Conservation (phyloP, 2,329 filamentous ascomycete species). For the Lasiodiplodia gonubiensis region DNA sequence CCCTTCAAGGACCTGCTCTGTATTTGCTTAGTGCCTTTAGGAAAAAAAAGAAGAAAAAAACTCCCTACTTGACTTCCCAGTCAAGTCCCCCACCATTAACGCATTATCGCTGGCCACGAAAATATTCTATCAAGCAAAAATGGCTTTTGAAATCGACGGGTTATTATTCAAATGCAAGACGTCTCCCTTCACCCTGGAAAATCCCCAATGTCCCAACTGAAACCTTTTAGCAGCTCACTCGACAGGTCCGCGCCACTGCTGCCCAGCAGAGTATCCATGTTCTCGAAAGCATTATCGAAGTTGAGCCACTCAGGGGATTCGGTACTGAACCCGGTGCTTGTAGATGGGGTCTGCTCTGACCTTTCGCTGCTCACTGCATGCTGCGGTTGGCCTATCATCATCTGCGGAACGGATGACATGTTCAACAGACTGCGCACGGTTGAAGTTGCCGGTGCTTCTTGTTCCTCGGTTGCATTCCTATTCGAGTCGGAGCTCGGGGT, state of each 20-base stretch:
- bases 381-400: slow-evolving; percentile 31
- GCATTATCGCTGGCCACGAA: too few relatives aligned
- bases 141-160: too few relatives aligned
- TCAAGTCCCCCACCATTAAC: too few relatives aligned
- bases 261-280: slow-evolving; percentile 46
- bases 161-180: neutral
- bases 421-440: slow-evolving; percentile 14
- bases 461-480: neutral
- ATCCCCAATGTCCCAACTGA: slow-evolving; percentile 40
- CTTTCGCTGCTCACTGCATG: slow-evolving; percentile 47
- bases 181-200: neutral
- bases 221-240: slow-evolving; percentile 42
- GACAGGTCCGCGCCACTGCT: slow-evolving; percentile 42
- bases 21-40: too few relatives aligned
- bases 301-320: slow-evolving; percentile 47
- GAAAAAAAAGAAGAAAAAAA: too few relatives aligned
- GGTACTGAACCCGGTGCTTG: slow-evolving; percentile 36
- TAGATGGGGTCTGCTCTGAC: slow-evolving; percentile 32
- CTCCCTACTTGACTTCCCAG: too few relatives aligned
- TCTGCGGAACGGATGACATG: slow-evolving; percentile 18
- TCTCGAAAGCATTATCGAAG: slow-evolving; percentile 48
- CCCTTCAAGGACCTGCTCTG: too few relatives aligned
- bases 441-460: neutral
- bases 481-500: slow-evolving; percentile 1
- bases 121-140: too few relatives aligned